Conservation (phyloP, 768 basidiomycete genomes). For the Flagelloscypha sp. region DNA sequence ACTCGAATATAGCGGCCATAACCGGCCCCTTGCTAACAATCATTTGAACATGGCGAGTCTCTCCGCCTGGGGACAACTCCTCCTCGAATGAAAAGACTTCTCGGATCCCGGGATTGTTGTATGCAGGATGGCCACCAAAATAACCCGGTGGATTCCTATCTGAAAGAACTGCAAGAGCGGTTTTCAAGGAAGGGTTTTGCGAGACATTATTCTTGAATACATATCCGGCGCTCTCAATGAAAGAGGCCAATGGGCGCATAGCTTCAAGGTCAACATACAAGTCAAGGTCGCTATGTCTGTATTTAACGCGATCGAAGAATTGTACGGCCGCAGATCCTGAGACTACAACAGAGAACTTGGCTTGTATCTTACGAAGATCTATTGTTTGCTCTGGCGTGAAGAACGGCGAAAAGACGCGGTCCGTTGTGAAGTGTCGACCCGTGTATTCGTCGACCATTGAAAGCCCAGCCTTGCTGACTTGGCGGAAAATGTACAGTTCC, state of each 20-base stretch:
- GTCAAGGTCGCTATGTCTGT: conserved; percentile 29
- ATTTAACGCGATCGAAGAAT: conserved; percentile 28
- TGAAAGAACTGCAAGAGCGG: no score
- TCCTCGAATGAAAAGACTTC: no score
- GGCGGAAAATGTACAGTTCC: no score
- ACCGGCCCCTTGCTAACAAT: conserved; percentile 1
- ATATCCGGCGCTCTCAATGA: conserved; percentile 23
- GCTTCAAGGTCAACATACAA: conserved; percentile 24
- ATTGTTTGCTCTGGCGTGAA: neutral
- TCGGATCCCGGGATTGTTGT: no score
- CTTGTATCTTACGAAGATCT: conserved; percentile 30
- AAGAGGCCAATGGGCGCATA: conserved; percentile 18
- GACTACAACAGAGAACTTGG: conserved; percentile 24
- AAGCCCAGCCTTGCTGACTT: no score
- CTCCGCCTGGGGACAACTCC: no score
- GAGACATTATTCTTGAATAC: conserved; percentile 13
- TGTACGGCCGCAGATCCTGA: conserved; percentile 35
- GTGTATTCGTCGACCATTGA: no score
- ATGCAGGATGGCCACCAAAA: no score
- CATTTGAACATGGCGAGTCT: neutral
- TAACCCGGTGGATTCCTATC: no score
- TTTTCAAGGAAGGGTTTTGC: no score
- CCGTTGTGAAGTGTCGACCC: no score
- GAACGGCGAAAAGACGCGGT: conserved; percentile 4
- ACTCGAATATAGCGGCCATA: conserved; percentile 1